Evolutionary conservation across 2,329 filamentous ascomycete species (phyloP), one percentile per base, ranked within the genome.

Genomic region (Cercospora sp.): DNA sequence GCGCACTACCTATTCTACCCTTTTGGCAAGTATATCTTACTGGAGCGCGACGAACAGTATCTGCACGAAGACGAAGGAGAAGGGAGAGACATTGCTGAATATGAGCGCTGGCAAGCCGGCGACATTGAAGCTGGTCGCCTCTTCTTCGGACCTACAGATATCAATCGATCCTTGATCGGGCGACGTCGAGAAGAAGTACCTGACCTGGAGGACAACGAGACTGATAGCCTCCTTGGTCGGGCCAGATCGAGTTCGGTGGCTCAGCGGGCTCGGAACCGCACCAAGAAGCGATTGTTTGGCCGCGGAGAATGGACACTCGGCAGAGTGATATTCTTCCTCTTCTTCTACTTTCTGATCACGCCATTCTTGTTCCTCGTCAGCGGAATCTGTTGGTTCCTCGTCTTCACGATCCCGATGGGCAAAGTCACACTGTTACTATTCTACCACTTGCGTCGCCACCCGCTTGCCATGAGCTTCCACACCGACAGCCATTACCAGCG

Each of bases 321-420:
- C 66, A 90, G 95, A 63, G 92, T 99, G 73, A 90, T 98, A 76
- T 99, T 97, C 85, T 99, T 97, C 82, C 76, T 93, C 70, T 94
- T 96, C 83, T 99, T 98, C 83, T 98, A 97, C 82, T 92, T 93
- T 74, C 83, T 98, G 68, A 89, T 99, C 72, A 93, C 91, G 3
- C 95, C 95, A 1, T 87, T 91, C 20, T 86, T 98, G 72, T 90
- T 98, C 73, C 76, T 97, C 53, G 93, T 95, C 40, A 97, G 93
- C 8, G 88, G 87, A 28, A 87, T 97, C 68, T 99, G 95, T 82
- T 99, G 94, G 94, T 90, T 99, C 76, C 81, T 98, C 72, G 95
- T 99, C 67, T 99, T 99, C 82, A 94, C 90, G 84, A 99, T 99
- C 64, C 96, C 95, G 8, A 99, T 99, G 95, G 96, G 94, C 75